Percentiles rank a stretch among this genome's conserved stretches.
Evolutionary conservation across 306 rosid genomes (phyloP).

Genomic region (Prosopis cineraria): DNA sequence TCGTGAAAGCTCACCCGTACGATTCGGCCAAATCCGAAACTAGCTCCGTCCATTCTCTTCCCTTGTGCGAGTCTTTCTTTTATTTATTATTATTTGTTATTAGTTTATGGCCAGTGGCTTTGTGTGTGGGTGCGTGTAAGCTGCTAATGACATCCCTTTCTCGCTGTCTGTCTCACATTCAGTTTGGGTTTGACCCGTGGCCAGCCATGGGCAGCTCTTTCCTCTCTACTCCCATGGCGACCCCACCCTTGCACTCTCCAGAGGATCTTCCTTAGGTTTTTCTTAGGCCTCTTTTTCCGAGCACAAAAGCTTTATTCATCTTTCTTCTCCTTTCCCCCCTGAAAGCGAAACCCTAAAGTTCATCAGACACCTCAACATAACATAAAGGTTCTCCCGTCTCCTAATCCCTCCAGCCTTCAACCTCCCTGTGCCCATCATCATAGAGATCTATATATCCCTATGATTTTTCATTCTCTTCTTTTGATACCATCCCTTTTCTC

Average conservation of each 20-base stretch:
- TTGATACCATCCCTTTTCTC: conserved; percentile 47
- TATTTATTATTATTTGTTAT: not conserved
- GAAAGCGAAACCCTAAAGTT: conserved; percentile 51
- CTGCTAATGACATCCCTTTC: conserved; percentile 16
- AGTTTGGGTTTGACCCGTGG: conserved; percentile 94
- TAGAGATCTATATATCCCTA: conserved; percentile 41
- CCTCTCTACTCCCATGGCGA: conserved; percentile 56
- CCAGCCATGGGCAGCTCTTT: conserved; percentile 56
- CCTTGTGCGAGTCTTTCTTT: not conserved
- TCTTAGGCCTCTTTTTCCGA: conserved; percentile 36
- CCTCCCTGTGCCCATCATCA: conserved; percentile 36
- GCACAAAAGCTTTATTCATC: conserved; percentile 42
- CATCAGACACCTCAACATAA: conserved; percentile 1
- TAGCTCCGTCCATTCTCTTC: not conserved
- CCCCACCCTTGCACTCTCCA: conserved; percentile 62
- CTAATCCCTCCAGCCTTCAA: conserved; percentile 8
- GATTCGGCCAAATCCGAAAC: not conserved
- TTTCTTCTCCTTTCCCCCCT: conserved; percentile 32
- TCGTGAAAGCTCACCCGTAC: not conserved
- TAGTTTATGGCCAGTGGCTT: not conserved
- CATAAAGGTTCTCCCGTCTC: no score
- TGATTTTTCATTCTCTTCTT: conserved; percentile 54
- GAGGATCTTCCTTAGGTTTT: conserved; percentile 42
- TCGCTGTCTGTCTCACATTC: conserved; percentile 52
- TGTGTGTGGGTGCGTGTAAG: conserved; percentile 26